These are phyloP conservation scores for Aspergillus unguis DNA, from an alignment of 2,329 filamentous ascomycete genomes.

Conservation along the genomic window DNA sequence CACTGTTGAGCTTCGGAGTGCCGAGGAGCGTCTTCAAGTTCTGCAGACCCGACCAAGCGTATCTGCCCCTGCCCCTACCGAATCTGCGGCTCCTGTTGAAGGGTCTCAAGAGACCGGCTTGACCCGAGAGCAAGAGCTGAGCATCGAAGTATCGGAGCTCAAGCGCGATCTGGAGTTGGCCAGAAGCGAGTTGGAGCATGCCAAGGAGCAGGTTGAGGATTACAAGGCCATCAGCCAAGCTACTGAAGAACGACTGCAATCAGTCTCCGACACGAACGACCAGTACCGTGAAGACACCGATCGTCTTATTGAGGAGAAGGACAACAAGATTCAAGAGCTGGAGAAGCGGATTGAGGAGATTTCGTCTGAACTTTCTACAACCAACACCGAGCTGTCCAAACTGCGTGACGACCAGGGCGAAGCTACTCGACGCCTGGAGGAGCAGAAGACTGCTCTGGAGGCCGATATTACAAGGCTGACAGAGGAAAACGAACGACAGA, in stretches of 20 bases:
- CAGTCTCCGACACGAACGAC: constrained; percentile 74
- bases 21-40: constrained; percentile 80
- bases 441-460: constrained; percentile 77
- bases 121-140: constrained; percentile 72
- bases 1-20: constrained; percentile 79
- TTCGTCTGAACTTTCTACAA: constrained; percentile 72
- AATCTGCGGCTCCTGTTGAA: constrained; percentile 43
- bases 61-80: constrained; percentile 47
- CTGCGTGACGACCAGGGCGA: constrained; percentile 80
- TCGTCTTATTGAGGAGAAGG: constrained; percentile 69
- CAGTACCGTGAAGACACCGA: constrained; percentile 88
- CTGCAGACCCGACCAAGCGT: constrained; percentile 76
- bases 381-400: constrained; percentile 76
- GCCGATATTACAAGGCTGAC: constrained; percentile 76
- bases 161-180: constrained; percentile 82
- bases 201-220: constrained; percentile 76
- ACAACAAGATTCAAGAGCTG: constrained; percentile 73
- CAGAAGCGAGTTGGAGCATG: constrained; percentile 74
- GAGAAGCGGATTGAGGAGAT: constrained; percentile 81
- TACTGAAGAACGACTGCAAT: constrained; percentile 81
- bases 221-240: constrained; percentile 85
- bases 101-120: constrained; percentile 55
- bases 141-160: constrained; percentile 77
- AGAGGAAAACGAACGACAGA: constrained; percentile 76
- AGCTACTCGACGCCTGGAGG: constrained; percentile 65